Evolutionary conservation across 495 filamentous ascomycete species (phyloP).

Genomic region (Neurospora cerealis): DNA sequence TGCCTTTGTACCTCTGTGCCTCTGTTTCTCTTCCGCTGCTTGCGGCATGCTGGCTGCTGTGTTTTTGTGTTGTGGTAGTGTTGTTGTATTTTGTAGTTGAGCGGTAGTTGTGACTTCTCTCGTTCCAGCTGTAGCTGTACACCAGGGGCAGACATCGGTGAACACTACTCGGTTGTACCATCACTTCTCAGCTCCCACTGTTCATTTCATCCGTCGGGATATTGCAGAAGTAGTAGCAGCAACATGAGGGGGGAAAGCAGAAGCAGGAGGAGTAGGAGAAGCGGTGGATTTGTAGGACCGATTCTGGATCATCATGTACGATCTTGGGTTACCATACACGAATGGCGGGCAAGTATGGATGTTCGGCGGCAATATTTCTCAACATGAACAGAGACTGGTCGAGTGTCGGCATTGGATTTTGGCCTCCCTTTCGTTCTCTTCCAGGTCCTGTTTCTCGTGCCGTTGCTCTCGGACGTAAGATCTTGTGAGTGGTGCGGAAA

Average conservation of each 20-base stretch:
- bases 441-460: background rate
- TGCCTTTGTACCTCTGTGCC: background rate
- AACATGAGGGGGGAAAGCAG: background rate
- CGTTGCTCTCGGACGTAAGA: background rate
- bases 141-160: too few species aligned
- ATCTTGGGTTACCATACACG: background rate
- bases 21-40: background rate
- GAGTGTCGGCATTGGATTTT: background rate
- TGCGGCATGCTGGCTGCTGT: background rate
- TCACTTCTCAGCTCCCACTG: background rate
- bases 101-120: background rate
- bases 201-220: background rate
- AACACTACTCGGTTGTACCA: background rate
- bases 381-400: too few species aligned
- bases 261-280: background rate
- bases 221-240: background rate
- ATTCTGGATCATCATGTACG: background rate
- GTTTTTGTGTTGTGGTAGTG: background rate
- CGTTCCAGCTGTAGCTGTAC: too few species aligned
- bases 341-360: too few species aligned
- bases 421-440: background rate
- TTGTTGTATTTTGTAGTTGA: background rate
- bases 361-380: background rate
- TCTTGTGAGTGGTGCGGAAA: background rate
- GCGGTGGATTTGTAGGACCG: background rate